Percentiles rank a stretch among this genome's conserved stretches.
Conservation (phyloP, 371 early-diverging fungal genomes). For the Actinomortierella wolfii region DNA sequence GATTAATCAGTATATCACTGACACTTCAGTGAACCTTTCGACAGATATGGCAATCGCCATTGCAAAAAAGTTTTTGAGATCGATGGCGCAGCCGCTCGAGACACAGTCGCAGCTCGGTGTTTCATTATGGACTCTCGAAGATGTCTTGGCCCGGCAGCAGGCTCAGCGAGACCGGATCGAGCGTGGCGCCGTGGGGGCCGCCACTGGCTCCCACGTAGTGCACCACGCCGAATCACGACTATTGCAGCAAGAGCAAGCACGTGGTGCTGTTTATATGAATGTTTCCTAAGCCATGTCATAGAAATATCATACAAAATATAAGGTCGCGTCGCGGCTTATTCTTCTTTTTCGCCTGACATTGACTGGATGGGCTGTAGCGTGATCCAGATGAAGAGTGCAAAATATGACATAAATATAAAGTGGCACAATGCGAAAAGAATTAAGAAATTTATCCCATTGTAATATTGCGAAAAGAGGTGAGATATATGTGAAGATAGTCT, state of each 20-base stretch:
- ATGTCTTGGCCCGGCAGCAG: conserved; percentile 57
- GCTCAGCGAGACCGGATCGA: conserved; percentile 39
- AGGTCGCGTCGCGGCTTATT: no score
- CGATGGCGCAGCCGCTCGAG: conserved; percentile 98
- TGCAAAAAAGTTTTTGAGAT: conserved; percentile 93
- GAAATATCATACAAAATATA: no score
- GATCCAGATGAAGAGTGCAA: no score
- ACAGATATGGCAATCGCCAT: conserved; percentile 98
- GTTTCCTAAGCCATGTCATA: conserved; percentile 6
- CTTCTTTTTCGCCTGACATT: no score
- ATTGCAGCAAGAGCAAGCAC: conserved; percentile 20
- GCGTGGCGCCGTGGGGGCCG: conserved; percentile 9
- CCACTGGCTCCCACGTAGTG: neutral
- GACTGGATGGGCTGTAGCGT: no score
- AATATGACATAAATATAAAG: no score
- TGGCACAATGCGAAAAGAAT: no score
- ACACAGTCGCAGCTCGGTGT: conserved; percentile 61
- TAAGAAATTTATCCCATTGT: no score
- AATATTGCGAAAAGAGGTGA: no score
- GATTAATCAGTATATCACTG: conserved; percentile 94
- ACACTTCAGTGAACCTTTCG: conserved; percentile 91
- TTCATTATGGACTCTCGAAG: conserved; percentile 65
- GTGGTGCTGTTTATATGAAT: conserved; percentile 31
- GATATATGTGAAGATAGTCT: no score
- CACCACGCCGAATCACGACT: conserved; percentile 23